A percentile compares a stretch with the other conserved stretches of the same genome.
These are phyloP conservation scores for Populus alba DNA, from an alignment of 345 rosid genomes.

Conservation along the genomic window DNA sequence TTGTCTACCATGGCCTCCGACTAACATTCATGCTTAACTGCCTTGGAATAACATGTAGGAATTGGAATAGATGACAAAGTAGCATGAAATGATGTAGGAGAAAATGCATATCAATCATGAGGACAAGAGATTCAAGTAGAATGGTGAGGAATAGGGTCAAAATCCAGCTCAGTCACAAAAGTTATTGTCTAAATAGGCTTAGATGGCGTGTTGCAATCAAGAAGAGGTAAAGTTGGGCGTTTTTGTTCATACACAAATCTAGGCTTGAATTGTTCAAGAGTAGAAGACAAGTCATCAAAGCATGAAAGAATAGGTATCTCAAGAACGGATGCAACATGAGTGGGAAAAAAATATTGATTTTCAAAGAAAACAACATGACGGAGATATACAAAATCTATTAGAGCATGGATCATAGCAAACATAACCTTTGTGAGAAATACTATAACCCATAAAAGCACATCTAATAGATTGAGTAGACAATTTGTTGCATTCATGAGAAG, in stretches of 20 bases:
- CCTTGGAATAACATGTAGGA: not conserved
- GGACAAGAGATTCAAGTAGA: not conserved
- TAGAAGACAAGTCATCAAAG: not conserved
- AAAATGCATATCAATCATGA: not conserved
- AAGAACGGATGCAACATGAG: not conserved
- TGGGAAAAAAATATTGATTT: not conserved
- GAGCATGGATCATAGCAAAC: not conserved
- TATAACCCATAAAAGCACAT: not conserved
- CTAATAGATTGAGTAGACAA: not conserved
- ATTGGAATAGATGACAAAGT: too few relatives aligned
- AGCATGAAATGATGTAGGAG: not conserved
- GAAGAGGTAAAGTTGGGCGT: not conserved
- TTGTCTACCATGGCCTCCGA: rapidly evolving
- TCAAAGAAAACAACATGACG: not conserved
- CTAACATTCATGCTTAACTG: not conserved
- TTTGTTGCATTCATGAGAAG: not conserved
- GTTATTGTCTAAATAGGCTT: rapidly evolving
- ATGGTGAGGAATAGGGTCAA: not conserved
- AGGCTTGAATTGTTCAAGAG: not conserved
- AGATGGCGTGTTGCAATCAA: rapidly evolving
- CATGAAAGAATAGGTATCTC: not conserved
- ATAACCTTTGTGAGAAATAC: not conserved
- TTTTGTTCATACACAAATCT: not conserved
- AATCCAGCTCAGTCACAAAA: too few relatives aligned
- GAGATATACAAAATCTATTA: not conserved